Evolutionary conservation across 2,329 filamentous ascomycete genomes (phyloP).

Genomic region (Sclerotinia borealis): DNA sequence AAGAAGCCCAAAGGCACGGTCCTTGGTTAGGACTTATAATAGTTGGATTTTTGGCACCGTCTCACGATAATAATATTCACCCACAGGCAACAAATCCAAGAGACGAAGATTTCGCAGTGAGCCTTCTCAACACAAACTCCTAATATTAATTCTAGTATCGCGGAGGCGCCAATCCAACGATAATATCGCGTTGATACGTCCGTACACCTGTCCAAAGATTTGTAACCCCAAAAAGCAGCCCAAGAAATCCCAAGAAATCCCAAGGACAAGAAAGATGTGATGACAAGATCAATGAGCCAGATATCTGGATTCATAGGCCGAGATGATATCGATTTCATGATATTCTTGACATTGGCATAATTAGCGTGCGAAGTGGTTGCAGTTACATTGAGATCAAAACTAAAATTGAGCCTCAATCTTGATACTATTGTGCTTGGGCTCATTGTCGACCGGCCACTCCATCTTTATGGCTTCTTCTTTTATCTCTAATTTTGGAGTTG

Average conservation of each 20-base stretch:
- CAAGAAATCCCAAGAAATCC: no score
- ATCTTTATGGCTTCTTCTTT: neutral
- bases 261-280: neutral
- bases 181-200: no score
- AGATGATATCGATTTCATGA: neutral
- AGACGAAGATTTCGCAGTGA: no score
- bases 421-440: neutral
- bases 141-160: no score
- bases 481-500: neutral
- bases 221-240: neutral
- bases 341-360: neutral
- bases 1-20: neutral
- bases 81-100: no score
- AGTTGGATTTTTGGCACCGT: no score
- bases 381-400: neutral
- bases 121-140: no score
- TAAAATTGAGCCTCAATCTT: neutral
- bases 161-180: no score
- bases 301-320: no score
- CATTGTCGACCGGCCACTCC: neutral
- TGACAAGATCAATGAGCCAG: neutral
- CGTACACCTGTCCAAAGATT: no score
- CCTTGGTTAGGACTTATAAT: no score
- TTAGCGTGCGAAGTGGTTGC: neutral
- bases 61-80: no score